Conservation (phyloP, 192 early-diverging fungal species). For the Linnemannia hyalina region DNA sequence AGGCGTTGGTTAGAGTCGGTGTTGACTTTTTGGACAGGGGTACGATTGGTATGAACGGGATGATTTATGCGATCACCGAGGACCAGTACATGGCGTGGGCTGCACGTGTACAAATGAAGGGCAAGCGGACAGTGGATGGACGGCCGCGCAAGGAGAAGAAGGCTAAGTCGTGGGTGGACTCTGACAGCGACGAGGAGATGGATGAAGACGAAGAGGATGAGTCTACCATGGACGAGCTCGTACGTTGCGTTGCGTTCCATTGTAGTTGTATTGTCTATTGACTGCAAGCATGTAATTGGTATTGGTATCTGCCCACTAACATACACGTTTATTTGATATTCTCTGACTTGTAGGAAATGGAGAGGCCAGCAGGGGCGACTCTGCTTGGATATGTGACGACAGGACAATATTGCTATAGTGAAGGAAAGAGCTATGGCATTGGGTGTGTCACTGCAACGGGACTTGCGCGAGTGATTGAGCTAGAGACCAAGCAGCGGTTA, state of each 20-base stretch:
- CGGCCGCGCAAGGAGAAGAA: conserved; percentile 42
- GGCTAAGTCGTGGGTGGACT: conserved; percentile 36
- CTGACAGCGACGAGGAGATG: conserved; percentile 53
- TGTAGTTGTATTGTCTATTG: no score
- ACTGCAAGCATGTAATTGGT: no score
- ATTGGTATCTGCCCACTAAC: not conserved
- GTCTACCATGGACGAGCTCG: conserved; percentile 26
- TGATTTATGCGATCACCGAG: conserved; percentile 67
- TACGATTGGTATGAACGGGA: conserved; percentile 60
- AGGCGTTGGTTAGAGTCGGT: conserved; percentile 65
- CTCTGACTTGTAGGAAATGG: conserved; percentile 47
- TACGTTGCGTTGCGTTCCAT: not conserved
- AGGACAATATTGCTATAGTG: conserved; percentile 73
- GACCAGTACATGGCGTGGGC: conserved; percentile 62
- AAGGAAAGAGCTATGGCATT: conserved; percentile 73
- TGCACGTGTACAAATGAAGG: conserved; percentile 31
- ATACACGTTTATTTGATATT: not conserved
- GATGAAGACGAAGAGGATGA: conserved; percentile 34
- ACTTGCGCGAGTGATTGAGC: conserved; percentile 56
- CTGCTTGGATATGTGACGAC: conserved; percentile 81
- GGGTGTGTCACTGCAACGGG: conserved; percentile 71
- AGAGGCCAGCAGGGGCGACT: conserved; percentile 45
- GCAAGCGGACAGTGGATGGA: conserved; percentile 37
- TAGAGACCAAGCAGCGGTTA: conserved; percentile 49
- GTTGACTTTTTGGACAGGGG: conserved; percentile 67